phyloP scores from a whole-genome alignment of 768 basidiomycete genomes.

The Rubroboletus satanas region DNA sequence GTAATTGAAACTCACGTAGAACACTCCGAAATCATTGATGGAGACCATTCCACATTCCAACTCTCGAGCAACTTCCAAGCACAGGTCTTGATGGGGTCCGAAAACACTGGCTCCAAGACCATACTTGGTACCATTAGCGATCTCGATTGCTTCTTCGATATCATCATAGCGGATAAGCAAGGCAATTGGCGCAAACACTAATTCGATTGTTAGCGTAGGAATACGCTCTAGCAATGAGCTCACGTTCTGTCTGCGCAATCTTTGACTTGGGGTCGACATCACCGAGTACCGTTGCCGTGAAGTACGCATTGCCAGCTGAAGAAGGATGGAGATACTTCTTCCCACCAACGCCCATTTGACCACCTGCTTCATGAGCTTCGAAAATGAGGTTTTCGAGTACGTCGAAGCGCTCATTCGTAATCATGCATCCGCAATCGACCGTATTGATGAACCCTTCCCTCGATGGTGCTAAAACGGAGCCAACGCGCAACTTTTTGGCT shows the following conservation, averaged over 20 bases:
- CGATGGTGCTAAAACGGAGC: constrained; percentile 64
- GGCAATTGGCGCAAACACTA: constrained; percentile 93
- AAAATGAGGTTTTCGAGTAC: constrained; percentile 65
- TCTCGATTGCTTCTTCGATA: constrained; percentile 78
- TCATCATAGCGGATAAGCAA: constrained; percentile 80
- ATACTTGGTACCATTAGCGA: constrained; percentile 85
- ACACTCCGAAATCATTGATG: constrained; percentile 90
- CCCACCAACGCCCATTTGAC: constrained; percentile 61
- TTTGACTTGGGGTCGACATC: constrained; percentile 67
- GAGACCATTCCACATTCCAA: constrained; percentile 97
- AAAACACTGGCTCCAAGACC: constrained; percentile 95
- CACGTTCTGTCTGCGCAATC: constrained; percentile 78
- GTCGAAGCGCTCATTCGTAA: constrained; percentile 66
- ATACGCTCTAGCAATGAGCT: constrained; percentile 4
- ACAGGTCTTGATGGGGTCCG: constrained; percentile 77
- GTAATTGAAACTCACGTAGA: constrained; percentile 55
- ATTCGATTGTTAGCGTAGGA: constrained; percentile 11
- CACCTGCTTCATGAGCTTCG: constrained; percentile 67
- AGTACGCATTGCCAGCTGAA: constrained; percentile 73
- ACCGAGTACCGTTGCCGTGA: constrained; percentile 82
- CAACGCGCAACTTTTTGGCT: constrained; percentile 66
- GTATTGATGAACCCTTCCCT: constrained; percentile 67
- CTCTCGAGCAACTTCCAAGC: constrained; percentile 72
- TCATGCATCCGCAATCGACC: constrained; percentile 88
- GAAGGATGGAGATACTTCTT: constrained; percentile 60